Conservation (phyloP, 2,329 filamentous ascomycete genomes). For the Stemphylium lycopersici region DNA sequence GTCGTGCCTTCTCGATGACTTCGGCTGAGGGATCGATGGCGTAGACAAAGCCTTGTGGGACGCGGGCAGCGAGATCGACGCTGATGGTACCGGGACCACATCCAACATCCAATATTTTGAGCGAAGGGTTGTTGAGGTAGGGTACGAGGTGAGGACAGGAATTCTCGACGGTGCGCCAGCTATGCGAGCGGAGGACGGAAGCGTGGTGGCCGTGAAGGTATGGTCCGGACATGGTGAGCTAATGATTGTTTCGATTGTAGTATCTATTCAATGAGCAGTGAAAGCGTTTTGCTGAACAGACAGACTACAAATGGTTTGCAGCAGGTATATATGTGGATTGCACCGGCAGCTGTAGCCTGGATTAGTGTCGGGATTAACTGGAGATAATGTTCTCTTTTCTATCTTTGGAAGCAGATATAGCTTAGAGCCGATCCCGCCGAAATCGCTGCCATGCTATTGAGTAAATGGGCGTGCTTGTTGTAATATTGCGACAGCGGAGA, state of each 20-base stretch:
- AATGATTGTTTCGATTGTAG: neutral
- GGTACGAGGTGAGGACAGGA: constrained; percentile 49
- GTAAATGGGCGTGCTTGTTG: neutral
- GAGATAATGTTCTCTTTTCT: neutral
- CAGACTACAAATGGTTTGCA: neutral
- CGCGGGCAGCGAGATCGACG: constrained; percentile 50
- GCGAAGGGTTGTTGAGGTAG: constrained; percentile 34
- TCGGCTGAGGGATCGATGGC: constrained; percentile 54
- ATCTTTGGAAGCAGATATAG: neutral
- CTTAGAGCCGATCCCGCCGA: neutral
- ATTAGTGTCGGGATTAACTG: constrained; percentile 8
- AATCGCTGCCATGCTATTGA: neutral
- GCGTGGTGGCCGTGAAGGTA: constrained; percentile 53
- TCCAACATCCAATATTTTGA: constrained; percentile 55
- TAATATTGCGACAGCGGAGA: constrained; percentile 1
- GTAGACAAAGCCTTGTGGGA: constrained; percentile 53
- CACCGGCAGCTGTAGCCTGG: neutral
- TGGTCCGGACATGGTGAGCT: constrained; percentile 16
- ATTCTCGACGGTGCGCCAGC: constrained; percentile 54
- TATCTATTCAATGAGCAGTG: neutral
- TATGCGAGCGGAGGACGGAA: constrained; percentile 52
- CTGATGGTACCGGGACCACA: constrained; percentile 59
- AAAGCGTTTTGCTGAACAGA: neutral
- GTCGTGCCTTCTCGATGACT: constrained; percentile 51
- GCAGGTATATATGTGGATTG: neutral